Percentiles rank a stretch among this genome's conserved stretches.
Evolutionary conservation across 2,329 filamentous ascomycete species (phyloP).

Genomic region (Stagonosporopsis chrysanthemi): DNA sequence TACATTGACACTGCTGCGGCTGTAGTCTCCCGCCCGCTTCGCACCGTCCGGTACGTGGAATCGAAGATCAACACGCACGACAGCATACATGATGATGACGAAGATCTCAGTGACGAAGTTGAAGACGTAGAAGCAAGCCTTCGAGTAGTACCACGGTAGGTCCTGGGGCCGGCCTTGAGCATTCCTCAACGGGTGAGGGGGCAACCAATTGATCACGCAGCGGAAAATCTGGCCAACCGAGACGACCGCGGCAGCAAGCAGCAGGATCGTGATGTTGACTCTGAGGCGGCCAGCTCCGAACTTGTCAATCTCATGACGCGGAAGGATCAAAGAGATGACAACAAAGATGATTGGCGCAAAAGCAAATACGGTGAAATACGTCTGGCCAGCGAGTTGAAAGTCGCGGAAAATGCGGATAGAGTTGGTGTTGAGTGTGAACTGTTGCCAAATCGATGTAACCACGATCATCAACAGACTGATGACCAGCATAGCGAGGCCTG

Average conservation of each 20-base stretch:
- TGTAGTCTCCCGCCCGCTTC: slow-evolving; percentile 53
- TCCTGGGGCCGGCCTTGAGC: slow-evolving; percentile 50
- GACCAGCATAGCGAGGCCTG: slow-evolving; percentile 63
- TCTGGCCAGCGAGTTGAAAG: slow-evolving; percentile 70
- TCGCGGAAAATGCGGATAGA: slow-evolving; percentile 64
- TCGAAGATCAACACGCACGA: slow-evolving; percentile 74
- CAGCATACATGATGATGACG: slow-evolving; percentile 71
- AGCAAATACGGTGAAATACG: slow-evolving; percentile 69
- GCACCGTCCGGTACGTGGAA: slow-evolving; percentile 79
- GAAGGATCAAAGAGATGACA: slow-evolving; percentile 55
- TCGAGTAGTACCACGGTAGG: slow-evolving; percentile 73
- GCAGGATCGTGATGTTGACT: slow-evolving; percentile 71
- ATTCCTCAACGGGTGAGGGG: slow-evolving; percentile 54
- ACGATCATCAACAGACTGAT: slow-evolving; percentile 72
- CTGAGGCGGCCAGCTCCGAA: slow-evolving; percentile 74
- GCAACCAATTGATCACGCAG: slow-evolving; percentile 64
- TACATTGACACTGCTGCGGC: slow-evolving; percentile 31
- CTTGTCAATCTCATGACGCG: slow-evolving; percentile 58
- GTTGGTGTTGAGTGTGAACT: slow-evolving; percentile 68
- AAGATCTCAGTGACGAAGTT: slow-evolving; percentile 78
- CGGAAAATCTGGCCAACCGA: slow-evolving; percentile 77
- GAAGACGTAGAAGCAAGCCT: slow-evolving; percentile 80
- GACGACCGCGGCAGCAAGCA: slow-evolving; percentile 63
- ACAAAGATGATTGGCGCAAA: slow-evolving; percentile 71
- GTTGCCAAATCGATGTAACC: slow-evolving; percentile 67